These are phyloP conservation scores for Dipteronia sinensis DNA, from an alignment of 345 rosid genomes.

Conservation along the genomic window DNA sequence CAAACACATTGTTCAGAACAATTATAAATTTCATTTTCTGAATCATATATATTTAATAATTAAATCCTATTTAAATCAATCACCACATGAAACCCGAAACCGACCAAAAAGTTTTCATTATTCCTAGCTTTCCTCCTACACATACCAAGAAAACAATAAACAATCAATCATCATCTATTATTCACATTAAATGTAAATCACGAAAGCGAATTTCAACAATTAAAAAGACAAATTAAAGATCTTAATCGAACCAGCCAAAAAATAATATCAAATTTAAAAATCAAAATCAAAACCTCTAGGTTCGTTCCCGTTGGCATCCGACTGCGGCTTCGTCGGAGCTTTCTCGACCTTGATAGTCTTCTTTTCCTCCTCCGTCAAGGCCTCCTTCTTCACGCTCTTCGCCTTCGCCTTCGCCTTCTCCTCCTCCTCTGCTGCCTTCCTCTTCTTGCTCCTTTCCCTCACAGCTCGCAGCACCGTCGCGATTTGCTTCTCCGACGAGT, in stretches of 20 bases:
- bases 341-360: conserved; percentile 1
- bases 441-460: conserved; percentile 53
- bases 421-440: conserved; percentile 29
- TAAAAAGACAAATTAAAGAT: not conserved
- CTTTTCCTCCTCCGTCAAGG: not conserved
- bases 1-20: no score
- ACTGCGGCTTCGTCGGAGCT: not conserved
- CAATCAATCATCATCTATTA: not conserved
- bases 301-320: conserved; percentile 1
- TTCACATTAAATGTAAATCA: not conserved
- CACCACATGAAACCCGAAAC: no score
- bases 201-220: not conserved
- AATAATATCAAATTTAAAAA: not conserved
- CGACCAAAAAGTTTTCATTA: no score
- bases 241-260: not conserved
- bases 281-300: conserved; percentile 7
- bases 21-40: no score
- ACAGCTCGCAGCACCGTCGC: conserved; percentile 48
- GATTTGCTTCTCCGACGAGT: conserved; percentile 70
- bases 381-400: conserved; percentile 39
- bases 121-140: no score
- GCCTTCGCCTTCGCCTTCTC: conserved; percentile 27
- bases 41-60: no score
- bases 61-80: no score
- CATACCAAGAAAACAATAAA: not conserved